These are phyloP conservation scores for Suhomyces yuchorum DNA, from an alignment of 1,139 yeast genomes.

Conservation along the genomic window DNA sequence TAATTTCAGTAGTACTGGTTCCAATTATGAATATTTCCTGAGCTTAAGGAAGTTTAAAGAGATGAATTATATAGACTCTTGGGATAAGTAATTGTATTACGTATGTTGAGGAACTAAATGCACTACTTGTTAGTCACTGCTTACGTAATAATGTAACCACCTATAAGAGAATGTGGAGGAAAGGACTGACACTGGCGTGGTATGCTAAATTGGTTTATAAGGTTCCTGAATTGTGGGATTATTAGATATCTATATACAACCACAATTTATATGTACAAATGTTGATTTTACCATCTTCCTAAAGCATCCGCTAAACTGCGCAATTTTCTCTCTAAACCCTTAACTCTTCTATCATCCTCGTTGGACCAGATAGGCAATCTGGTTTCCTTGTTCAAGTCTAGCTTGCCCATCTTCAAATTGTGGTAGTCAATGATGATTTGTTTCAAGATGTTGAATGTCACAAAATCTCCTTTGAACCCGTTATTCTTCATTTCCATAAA, in stretches of 20 bases:
- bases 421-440: constrained; percentile 42
- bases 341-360: constrained; percentile 40
- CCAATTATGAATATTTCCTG: background rate
- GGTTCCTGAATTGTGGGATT: too few relatives aligned
- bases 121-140: background rate
- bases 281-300: constrained; percentile 3
- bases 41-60: background rate
- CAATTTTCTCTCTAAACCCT: constrained; percentile 28
- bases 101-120: background rate
- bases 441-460: constrained; percentile 40
- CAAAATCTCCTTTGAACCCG: constrained; percentile 43
- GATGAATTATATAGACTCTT: background rate
- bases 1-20: background rate
- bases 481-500: constrained; percentile 44
- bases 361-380: constrained; percentile 36
- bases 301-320: constrained; percentile 12
- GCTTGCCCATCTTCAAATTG: constrained; percentile 35
- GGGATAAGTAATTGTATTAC: background rate
- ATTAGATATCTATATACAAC: background rate
- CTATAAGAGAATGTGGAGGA: too few relatives aligned
- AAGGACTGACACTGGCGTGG: too few relatives aligned
- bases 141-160: background rate
- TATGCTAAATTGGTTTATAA: too few relatives aligned
- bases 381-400: constrained; percentile 17
- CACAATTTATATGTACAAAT: background rate